Base-by-base conservation (phyloP, 2,329 filamentous ascomycete genomes). In the Aureobasidium subglaciale region DNA sequence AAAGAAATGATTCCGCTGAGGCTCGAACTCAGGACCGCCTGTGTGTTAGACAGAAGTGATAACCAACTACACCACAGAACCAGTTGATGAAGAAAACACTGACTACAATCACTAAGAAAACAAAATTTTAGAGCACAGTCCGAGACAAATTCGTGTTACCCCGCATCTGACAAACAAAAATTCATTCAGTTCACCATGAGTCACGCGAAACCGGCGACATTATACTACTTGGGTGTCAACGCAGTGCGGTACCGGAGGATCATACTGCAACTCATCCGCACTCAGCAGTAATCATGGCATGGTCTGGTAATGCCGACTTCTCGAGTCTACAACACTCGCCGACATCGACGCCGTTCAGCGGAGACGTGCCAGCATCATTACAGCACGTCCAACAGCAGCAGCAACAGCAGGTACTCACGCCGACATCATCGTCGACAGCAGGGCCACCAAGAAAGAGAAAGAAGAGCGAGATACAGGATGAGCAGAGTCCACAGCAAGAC, bases 401-500 rank as follows among this genome's bases (percentile, higher is more conserved):
- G n/a, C 49, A 53, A 27, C 38, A 43, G 13, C 50, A 55, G 30
- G 29, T 35, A 4, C 50, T 45, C 38, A 55, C 50, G 2, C 50
- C 50, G 29, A 29, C 40, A 27, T 55, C 50, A 2, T 43, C 50
- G 22, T 27, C 50, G 37, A 55, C 58, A 22, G 49, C 57, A 18
- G 54, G 46, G 25, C 53, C 45, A 10, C 38, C 49, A 25, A 55
- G 58, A 27, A 59, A 59, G 58, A 56, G 58, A 16, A 59, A 59
- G 55, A 59, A 59, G 58, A 57, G 54, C 22, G 56, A 55, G 42
- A 56, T 55, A 18, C 30, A 55, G 18, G 58, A 59, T 30, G 57
- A 59, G 3, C 24, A 48, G 13, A 59, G 55, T 43, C 48, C 53
- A 4, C 40, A 18, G 15, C 37, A 18, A 42, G 38, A 55, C 29